Percentiles rank a stretch among this genome's conserved stretches.
phyloP scores from a whole-genome alignment of 2,329 filamentous ascomycete genomes.

The Aspergillus aculeatinus region DNA sequence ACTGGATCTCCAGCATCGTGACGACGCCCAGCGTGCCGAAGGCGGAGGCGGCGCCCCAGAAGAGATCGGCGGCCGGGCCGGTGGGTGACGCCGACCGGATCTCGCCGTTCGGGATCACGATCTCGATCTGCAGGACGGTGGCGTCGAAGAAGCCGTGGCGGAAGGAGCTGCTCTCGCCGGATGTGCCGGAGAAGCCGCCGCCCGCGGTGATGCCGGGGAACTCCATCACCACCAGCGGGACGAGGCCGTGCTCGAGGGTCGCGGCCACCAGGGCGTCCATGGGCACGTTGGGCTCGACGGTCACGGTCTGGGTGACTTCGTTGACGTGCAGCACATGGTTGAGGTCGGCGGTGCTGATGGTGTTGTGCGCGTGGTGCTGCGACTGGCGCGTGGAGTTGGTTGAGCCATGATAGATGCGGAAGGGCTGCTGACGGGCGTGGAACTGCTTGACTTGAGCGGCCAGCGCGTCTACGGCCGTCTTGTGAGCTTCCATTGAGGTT shows the following conservation, averaged over 20 bases:
- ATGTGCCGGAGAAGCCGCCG: constrained; percentile 65
- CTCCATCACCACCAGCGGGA: constrained; percentile 69
- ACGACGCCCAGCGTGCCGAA: constrained; percentile 62
- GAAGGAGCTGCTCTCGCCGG: constrained; percentile 67
- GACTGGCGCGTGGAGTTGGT: constrained; percentile 71
- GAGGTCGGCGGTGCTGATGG: constrained; percentile 67
- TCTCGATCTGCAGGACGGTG: constrained; percentile 62
- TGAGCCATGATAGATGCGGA: constrained; percentile 74
- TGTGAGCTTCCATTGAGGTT: neutral
- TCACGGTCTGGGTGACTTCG: constrained; percentile 50
- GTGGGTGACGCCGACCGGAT: constrained; percentile 49
- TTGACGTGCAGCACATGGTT: constrained; percentile 64
- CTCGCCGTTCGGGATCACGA: constrained; percentile 61
- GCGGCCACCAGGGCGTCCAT: constrained; percentile 65
- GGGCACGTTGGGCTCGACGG: constrained; percentile 69
- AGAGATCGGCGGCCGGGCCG: constrained; percentile 53
- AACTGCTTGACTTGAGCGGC: constrained; percentile 33
- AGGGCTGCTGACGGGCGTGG: constrained; percentile 55
- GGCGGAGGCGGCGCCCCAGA: constrained; percentile 58
- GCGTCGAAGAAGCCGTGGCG: constrained; percentile 65
- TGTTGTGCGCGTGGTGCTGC: constrained; percentile 44
- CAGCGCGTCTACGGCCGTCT: neutral
- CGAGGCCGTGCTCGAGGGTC: constrained; percentile 54
- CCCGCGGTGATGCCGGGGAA: constrained; percentile 69
- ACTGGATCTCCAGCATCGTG: constrained; percentile 59